Base-by-base conservation (phyloP, 345 rosid genomes). In the Zanthoxylum bungeanum region DNA sequence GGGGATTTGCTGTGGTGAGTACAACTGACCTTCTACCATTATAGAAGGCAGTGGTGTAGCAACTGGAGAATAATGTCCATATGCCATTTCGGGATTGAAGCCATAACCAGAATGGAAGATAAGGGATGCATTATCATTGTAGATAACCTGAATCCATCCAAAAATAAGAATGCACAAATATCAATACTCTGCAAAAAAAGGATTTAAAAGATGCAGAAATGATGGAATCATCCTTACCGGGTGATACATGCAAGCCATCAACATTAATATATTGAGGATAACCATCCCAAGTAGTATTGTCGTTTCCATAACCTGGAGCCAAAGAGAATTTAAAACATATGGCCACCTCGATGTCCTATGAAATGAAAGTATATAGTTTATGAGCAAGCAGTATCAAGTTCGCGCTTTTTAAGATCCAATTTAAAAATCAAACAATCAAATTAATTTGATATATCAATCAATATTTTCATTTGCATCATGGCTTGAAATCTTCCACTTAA, bases 231-330 rank as follows among this genome's bases (percentile, higher is more conserved):
- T 73, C 33, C 88, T 73, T 72, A 89, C 93, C 58, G 78, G n/a
- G 87, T 49, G 93, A 76, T 17, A 87, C 52, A 75, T 87, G 88
- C 76, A 85, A 14, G 64, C 82, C 86, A 73, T 89, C 89, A 72
- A 82, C 74, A 68, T 73, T 79, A 67, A 77, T 75, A 77, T 79
- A 85, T 42, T 70, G 84, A 71, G 87, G 47, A 74, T 85, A 85
- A 24, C 83, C 84, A 82, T 79, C 87, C 88, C 86, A 86, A 51
- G 70, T 21, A 17, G 70, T 79, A n/a, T n/a, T n/a, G 42, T 47
- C 70, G 34, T 82, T 80, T 50, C 83, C 80, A 78, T 85, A 84
- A 46, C 85, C 91, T 87, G 79, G 71, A 71, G 47, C 24, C 75
- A 64, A 51, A 65, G 42, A 76, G 51, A 62, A 62, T 40, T 64